Evolutionary conservation across 345 rosid genomes (phyloP).

Genomic region (Pistacia vera): DNA sequence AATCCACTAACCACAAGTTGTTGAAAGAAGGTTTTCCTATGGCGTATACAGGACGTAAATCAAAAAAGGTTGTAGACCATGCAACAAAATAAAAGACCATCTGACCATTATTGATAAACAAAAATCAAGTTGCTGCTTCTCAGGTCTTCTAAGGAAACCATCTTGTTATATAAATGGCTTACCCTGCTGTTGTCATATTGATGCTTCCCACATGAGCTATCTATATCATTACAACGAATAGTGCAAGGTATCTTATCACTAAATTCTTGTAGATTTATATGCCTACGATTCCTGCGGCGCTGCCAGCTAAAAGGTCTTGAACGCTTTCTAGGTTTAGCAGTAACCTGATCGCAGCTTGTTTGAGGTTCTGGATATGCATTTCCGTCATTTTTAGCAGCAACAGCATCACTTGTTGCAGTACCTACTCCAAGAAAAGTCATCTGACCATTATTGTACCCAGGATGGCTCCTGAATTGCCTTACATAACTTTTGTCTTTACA

Average conservation of each 20-base stretch:
- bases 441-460: neutral
- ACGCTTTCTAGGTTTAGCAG: constrained; percentile 26
- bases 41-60: neutral
- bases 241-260: neutral
- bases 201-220: constrained; percentile 7
- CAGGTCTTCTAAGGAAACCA: constrained; percentile 12
- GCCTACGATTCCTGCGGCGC: constrained; percentile 30
- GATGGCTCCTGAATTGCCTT: neutral
- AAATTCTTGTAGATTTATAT: constrained; percentile 20
- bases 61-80: neutral
- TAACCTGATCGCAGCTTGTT: constrained; percentile 12
- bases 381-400: constrained; percentile 12
- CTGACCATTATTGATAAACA: neutral
- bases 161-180: constrained; percentile 25
- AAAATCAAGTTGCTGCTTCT: constrained; percentile 3
- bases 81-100: neutral
- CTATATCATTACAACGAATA: constrained; percentile 1
- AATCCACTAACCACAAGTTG: neutral
- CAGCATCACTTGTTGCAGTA: constrained; percentile 1
- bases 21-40: neutral
- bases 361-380: constrained; percentile 13
- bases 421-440: neutral
- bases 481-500: neutral
- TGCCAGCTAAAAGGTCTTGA: constrained; percentile 42
- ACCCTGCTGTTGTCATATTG: constrained; percentile 10